Base-by-base conservation (phyloP, 768 basidiomycete genomes). In the Tricholoma terreum region DNA sequence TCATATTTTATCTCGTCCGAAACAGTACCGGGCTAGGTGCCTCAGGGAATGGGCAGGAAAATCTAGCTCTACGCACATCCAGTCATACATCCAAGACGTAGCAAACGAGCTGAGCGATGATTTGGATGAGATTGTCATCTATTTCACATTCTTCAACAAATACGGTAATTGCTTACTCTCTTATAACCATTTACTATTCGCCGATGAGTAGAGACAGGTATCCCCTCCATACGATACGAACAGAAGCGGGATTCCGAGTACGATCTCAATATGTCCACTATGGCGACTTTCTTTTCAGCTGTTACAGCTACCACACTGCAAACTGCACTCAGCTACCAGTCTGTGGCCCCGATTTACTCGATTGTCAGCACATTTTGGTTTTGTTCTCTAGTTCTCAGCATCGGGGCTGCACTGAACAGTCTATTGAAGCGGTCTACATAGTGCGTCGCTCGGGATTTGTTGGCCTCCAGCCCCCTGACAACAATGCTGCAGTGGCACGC, bases 201-300 rank as follows among this genome's bases (percentile, higher is more conserved):
- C n/a, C n/a, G n/a, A n/a, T n/a, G n/a, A n/a, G n/a, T n/a, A n/a
- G n/a, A n/a, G n/a, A n/a, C n/a, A n/a, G n/a, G n/a, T n/a, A n/a
- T n/a, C n/a, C n/a, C n/a, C n/a, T n/a, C 60, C 6, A 50, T 61
- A 35, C 52, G 54, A 34, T 58, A 58, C n/a, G 60, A 61, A 21
- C 57, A 58, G 40, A 45, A 46, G 22, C 57, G 60, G 15, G 54
- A 61, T n/a, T n/a, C 24, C 57, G 15, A 57, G 58, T 6, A 33
- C 33, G 22, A 27, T 58, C 15, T 17, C 56, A 1, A 64, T 24
- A 46, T 67, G 14, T 50, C 60, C 4, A 61, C 63, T 5, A 58
- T 64, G 14, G 59, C 63, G 3, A 64, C 64, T 10, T 65, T 68
- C 40, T 68, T 70, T 49, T 67, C 22, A 61, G 58, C n/a, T 45